These are phyloP conservation scores for Ammopiptanthus mongolicus DNA, from an alignment of 306 rosid species.

Conservation along the genomic window DNA sequence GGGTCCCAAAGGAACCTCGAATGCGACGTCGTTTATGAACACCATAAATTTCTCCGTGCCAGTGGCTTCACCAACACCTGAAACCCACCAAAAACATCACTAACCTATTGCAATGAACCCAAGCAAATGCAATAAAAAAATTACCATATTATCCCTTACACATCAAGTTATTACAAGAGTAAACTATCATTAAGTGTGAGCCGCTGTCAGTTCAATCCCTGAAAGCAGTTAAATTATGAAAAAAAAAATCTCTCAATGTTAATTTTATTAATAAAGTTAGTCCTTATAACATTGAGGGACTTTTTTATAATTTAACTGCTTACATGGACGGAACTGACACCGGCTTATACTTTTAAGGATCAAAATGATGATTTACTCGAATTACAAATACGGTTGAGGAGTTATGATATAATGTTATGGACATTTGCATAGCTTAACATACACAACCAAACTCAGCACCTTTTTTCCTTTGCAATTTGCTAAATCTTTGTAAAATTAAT, in stretches of 20 bases:
- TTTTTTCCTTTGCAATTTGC: background rate
- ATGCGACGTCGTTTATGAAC: constrained; percentile 59
- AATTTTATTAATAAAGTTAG: no score
- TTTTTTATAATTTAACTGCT: no score
- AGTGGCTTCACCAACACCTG: constrained; percentile 43
- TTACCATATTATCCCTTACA: background rate
- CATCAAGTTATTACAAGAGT: background rate
- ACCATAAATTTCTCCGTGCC: constrained; percentile 42
- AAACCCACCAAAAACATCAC: constrained; percentile 1
- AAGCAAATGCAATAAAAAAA: constrained; percentile 33
- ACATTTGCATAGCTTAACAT: background rate
- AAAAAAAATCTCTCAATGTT: no score
- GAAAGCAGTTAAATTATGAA: no score
- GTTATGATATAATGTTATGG: background rate
- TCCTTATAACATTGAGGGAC: no score
- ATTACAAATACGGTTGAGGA: background rate
- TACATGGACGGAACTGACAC: no score
- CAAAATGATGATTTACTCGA: no score
- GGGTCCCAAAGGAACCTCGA: constrained; percentile 58
- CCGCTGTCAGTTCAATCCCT: no score
- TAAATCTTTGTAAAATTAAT: no score
- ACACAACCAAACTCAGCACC: background rate
- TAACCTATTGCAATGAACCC: constrained; percentile 26
- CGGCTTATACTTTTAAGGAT: no score
- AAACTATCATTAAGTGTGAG: no score